These are phyloP conservation scores for Colletotrichum sp. DNA, from an alignment of 2,329 filamentous ascomycete genomes.

Conservation along the genomic window DNA sequence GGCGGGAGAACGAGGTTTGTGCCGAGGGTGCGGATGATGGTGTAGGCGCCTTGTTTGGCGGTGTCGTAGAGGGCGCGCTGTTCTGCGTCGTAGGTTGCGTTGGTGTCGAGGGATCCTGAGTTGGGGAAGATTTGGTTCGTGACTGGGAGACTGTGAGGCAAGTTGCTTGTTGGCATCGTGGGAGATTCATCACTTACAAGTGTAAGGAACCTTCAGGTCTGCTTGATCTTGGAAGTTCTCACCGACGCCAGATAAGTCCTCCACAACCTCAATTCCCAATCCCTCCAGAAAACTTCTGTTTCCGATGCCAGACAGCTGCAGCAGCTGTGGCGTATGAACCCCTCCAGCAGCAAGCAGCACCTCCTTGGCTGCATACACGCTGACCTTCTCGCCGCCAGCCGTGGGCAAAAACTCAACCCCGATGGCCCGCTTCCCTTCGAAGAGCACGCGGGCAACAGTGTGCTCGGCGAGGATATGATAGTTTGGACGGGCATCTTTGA, in stretches of 20 bases:
- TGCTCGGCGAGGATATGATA: slow-evolving; percentile 64
- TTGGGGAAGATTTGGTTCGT: slow-evolving; percentile 31
- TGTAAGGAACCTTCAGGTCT: slow-evolving; percentile 27
- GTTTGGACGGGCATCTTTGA: slow-evolving; percentile 51
- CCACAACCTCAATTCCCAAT: slow-evolving; percentile 43
- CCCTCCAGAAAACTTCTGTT: slow-evolving; percentile 38
- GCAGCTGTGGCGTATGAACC: slow-evolving; percentile 45
- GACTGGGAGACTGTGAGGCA: too few relatives aligned
- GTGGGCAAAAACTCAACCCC: slow-evolving; percentile 59
- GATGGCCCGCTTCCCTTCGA: slow-evolving; percentile 55
- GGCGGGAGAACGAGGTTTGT: slow-evolving; percentile 35
- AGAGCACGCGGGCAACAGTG: slow-evolving; percentile 60
- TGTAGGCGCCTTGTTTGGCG: slow-evolving; percentile 32
- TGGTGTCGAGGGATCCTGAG: slow-evolving; percentile 29
- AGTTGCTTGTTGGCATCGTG: accelerated
- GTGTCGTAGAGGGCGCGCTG: slow-evolving; percentile 34
- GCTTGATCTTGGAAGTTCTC: slow-evolving; percentile 49
- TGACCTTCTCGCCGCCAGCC: background rate
- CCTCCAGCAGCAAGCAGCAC: slow-evolving; percentile 46
- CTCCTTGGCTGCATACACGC: slow-evolving; percentile 32
- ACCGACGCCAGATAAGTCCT: slow-evolving; percentile 54
- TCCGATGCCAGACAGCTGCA: slow-evolving; percentile 55
- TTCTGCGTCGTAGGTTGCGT: slow-evolving; percentile 37
- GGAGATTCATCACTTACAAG: slow-evolving; percentile 2
- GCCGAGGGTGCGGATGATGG: slow-evolving; percentile 29